Conservation (phyloP, 768 basidiomycete species). For the Suillus lakei region DNA sequence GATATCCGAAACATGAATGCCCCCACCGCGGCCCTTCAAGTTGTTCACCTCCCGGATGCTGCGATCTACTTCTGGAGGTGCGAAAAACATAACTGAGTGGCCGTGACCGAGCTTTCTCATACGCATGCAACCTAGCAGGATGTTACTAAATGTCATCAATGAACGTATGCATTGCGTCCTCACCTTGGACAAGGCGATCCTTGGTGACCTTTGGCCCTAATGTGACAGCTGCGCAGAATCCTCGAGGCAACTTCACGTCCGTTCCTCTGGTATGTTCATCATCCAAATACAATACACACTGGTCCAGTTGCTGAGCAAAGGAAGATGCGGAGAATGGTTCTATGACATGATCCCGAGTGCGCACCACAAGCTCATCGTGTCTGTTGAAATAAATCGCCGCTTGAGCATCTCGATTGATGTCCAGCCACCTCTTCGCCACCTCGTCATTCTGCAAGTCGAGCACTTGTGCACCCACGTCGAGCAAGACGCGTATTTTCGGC, state of each 20-base stretch:
- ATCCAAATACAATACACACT: conserved; percentile 55
- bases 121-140: conserved; percentile 53
- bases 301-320: conserved; percentile 40
- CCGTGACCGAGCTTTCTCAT: conserved; percentile 54
- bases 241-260: conserved; percentile 51
- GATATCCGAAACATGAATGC: conserved; percentile 37
- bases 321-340: conserved; percentile 45
- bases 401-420: conserved; percentile 25
- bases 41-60: conserved; percentile 36
- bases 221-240: conserved; percentile 49
- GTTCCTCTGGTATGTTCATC: conserved; percentile 56
- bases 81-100: conserved; percentile 54
- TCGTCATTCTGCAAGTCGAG: conserved; percentile 49
- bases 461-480: conserved; percentile 62
- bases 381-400: conserved; percentile 50
- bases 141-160: background rate
- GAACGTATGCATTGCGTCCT: conserved; percentile 10
- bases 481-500: conserved; percentile 46
- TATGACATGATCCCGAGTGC: conserved; percentile 40
- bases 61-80: conserved; percentile 47
- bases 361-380: conserved; percentile 38
- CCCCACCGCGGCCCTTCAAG: conserved; percentile 13
- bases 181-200: conserved; percentile 56
- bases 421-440: conserved; percentile 32
- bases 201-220: conserved; percentile 56